Base-by-base conservation (phyloP, 768 basidiomycete species). In the Phanerochaete carnosa region DNA sequence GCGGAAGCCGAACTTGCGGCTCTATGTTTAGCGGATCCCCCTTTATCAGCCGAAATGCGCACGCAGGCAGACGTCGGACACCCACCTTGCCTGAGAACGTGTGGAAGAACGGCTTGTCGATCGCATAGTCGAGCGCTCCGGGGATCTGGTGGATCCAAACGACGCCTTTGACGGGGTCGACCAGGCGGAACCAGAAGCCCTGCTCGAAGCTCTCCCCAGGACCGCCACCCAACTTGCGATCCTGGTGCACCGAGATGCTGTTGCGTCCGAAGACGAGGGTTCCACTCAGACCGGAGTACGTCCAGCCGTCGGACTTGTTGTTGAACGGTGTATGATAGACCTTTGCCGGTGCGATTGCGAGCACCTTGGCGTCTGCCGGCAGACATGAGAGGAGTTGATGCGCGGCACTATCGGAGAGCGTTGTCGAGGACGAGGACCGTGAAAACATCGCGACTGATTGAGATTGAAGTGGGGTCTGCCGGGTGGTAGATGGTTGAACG, bases 61-160 rank as follows among this genome's bases (percentile, higher is more conserved):
- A 25, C 32, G 23, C 37, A 29, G 28, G 19, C 5, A 49, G 29
- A 25, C 15, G 47, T 6, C 13, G 39, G 12, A 5, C 8, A 25
- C 65, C 91, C 69, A 95, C 95, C 76, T 89, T 84, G 45, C 91
- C 92, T 49, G 87, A 84, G 74, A 96, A 95, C 39, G 87, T 81
- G 73, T 98, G 94, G 75, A 97, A 97, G 77, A 96, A 96, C 2
- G 93, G 90, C 59, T 89, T 84, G 72, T 97, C 94, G 65, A 88
- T 80, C 66, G 83, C 81, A 72, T 95, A 98, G 56, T 86, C 80
- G 66, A 88, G 81, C 50, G 76, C 74, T 47, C 76, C 74, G 0
- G 84, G 83, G 57, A 89, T 77, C 62, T 81, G 81, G 74, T 89
- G 88, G 71, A 82, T 79, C 89, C 89, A 90, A 11, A 87, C 78